Evolutionary conservation across 2,329 filamentous ascomycete species (phyloP), one percentile per base, ranked within the genome.

Genomic region (Laburnicola sp.): DNA sequence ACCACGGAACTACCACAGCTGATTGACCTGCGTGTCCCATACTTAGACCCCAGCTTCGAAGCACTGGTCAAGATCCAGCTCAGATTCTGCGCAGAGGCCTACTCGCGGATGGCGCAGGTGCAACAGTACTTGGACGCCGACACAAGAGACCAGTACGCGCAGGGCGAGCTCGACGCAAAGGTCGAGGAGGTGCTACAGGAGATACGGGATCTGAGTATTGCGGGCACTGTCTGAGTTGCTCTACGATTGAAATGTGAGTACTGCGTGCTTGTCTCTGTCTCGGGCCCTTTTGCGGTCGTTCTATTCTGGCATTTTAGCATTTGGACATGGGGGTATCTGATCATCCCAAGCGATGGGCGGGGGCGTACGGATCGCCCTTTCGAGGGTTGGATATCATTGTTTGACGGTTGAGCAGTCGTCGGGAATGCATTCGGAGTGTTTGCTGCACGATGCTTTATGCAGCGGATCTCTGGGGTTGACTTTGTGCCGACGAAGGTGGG

Each of bases 61-160:
- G 94, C 95, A 0, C 85, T 99, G 45, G 94, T 99, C 73, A 99
- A 99, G 81, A 99, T 99, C 62, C 94, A 99, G 78, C 75, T 99
- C 66, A 83, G 94, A 32, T 99, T 99, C 79, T 99, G 95, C 68
- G 94, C 95, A 6, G 94, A 99, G 77, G 94, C 94, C 1, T 99
- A 99, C 75, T 92, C 87, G 56, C 83, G 94, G 41, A 99, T 99
- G 94, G 94, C 95, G 25, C 95, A 99, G 78, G 95, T 99, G 50
- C 94, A 99, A 78, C 94, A 99, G 77, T 97, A 97, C 73, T 81
- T 99, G 28, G 94, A 97, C 71, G 88, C 93, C 27, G 91, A 96
- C 69, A 97, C 93, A 45, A 83, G 94, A 73, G 94, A 99, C 60
- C 89, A 97, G 75, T 99, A 99, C 74, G 94, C 94, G 1, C 86